A percentile compares a stretch with the other conserved stretches of the same genome.
Evolutionary conservation across 805 yeast species (phyloP).

Genomic region (Torulaspora microellipsoides): DNA sequence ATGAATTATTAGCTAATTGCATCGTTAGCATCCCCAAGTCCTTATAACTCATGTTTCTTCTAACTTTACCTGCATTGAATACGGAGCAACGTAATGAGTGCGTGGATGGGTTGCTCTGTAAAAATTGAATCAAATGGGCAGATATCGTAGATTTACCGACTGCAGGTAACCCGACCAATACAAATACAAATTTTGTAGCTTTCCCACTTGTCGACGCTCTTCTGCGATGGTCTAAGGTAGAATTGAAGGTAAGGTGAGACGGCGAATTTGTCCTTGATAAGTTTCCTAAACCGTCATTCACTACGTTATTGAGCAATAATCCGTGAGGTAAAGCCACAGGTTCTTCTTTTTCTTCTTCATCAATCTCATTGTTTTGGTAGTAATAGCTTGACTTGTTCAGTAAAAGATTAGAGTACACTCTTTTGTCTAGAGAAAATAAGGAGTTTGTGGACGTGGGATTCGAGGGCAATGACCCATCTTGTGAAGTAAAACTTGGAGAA

Average conservation of each 20-base stretch:
- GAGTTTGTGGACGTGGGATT: slow-evolving; percentile 25
- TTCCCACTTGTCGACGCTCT: slow-evolving; percentile 1
- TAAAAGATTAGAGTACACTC: slow-evolving; percentile 19
- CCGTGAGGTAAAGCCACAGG: slow-evolving; percentile 8
- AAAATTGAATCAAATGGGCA: slow-evolving; percentile 55
- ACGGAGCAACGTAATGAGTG: slow-evolving; percentile 38
- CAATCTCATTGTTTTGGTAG: slow-evolving; percentile 15
- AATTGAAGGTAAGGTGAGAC: slow-evolving; percentile 13
- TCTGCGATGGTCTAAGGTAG: slow-evolving; percentile 7
- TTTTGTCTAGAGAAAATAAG: slow-evolving; percentile 23
- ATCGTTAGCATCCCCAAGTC: slow-evolving; percentile 12
- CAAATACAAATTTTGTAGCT: slow-evolving; percentile 52
- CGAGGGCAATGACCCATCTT: slow-evolving; percentile 9
- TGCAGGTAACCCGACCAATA: slow-evolving; percentile 75
- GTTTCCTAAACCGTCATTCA: slow-evolving; percentile 5
- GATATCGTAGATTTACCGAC: slow-evolving; percentile 73
- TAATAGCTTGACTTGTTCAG: slow-evolving; percentile 16
- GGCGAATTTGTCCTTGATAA: slow-evolving; percentile 5
- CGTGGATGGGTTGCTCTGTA: slow-evolving; percentile 33
- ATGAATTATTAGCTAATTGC: slow-evolving; percentile 29
- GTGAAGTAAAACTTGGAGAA: slow-evolving; percentile 6
- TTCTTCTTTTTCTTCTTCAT: slow-evolving; percentile 4
- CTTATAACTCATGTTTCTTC: slow-evolving; percentile 49
- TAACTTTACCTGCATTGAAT: slow-evolving; percentile 70
- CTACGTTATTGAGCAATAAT: slow-evolving; percentile 2